A percentile compares a stretch with the other conserved stretches of the same genome.
Conservation (phyloP, 176 grass and related monocot genomes). For the Olyra latifolia region DNA sequence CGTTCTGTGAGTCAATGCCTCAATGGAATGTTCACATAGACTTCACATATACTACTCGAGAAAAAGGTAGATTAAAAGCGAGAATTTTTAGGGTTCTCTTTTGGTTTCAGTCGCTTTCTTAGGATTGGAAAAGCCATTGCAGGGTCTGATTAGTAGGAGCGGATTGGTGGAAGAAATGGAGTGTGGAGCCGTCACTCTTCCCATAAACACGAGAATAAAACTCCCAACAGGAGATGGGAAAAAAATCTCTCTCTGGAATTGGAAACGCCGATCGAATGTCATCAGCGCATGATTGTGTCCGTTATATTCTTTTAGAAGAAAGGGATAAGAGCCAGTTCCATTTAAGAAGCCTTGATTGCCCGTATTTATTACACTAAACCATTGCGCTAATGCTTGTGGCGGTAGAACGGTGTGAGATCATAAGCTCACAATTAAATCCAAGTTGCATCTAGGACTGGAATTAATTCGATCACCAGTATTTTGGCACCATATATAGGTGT, state of each 20-base stretch:
- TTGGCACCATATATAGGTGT: background rate
- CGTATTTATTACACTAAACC: background rate
- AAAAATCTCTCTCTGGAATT: conserved; percentile 1
- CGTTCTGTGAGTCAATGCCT: conserved; percentile 11
- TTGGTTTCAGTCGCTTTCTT: conserved; percentile 51
- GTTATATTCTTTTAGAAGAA: conserved; percentile 23
- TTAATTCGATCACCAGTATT: background rate
- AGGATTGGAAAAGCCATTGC: conserved; percentile 26
- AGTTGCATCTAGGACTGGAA: background rate
- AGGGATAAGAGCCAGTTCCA: conserved; percentile 25
- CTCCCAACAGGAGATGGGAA: background rate
- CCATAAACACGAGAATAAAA: conserved; percentile 21
- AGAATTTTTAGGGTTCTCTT: conserved; percentile 20
- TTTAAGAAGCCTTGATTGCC: conserved; percentile 3
- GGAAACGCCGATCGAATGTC: background rate
- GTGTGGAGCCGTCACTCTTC: conserved; percentile 64
- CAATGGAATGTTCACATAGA: conserved; percentile 28
- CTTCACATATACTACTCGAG: conserved; percentile 8
- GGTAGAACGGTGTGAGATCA: background rate
- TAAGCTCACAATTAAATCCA: background rate
- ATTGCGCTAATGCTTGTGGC: background rate
- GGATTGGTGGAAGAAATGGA: conserved; percentile 36
- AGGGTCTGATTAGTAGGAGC: conserved; percentile 2
- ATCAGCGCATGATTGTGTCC: conserved; percentile 22
- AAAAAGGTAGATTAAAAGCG: conserved; percentile 17